These are phyloP conservation scores for Cutaneotrichosporon sp. DNA, from an alignment of 1,284 basidiomycete species.

Conservation along the genomic window DNA sequence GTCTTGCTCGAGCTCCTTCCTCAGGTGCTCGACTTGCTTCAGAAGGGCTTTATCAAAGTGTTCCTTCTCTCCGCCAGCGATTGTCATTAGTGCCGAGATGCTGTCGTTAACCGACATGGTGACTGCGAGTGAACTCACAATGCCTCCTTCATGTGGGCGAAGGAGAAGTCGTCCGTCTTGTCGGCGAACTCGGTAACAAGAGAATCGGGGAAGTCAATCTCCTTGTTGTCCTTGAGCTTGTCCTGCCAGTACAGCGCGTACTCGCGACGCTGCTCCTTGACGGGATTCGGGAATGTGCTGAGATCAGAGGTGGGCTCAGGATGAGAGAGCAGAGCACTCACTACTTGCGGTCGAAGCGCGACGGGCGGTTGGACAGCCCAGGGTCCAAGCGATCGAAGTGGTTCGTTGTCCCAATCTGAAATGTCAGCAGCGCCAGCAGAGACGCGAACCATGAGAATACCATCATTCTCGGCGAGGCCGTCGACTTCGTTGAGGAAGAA, in stretches of 20 bases:
- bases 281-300: conserved; percentile 57
- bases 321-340: conserved; percentile 50
- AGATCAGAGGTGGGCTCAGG: not conserved
- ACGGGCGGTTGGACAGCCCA: conserved; percentile 66
- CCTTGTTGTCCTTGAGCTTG: conserved; percentile 60
- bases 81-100: conserved; percentile 30
- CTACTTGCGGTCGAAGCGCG: conserved; percentile 80
- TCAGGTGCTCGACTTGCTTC: conserved; percentile 57
- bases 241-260: conserved; percentile 72
- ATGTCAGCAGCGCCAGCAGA: not conserved
- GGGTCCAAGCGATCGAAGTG: conserved; percentile 73
- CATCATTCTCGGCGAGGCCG: conserved; percentile 61
- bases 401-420: conserved; percentile 69
- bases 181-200: conserved; percentile 60
- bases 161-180: conserved; percentile 63
- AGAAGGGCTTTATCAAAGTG: conserved; percentile 55
- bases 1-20: conserved; percentile 22
- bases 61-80: conserved; percentile 28
- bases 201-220: conserved; percentile 61
- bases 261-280: conserved; percentile 57
- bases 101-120: conserved; percentile 21
- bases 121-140: conserved; percentile 57
- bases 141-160: conserved; percentile 75
- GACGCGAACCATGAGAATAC: conserved; percentile 56
- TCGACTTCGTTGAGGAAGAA: conserved; percentile 78